Conservation (phyloP, 2,329 filamentous ascomycete genomes). For the Hypoxylon sp. region DNA sequence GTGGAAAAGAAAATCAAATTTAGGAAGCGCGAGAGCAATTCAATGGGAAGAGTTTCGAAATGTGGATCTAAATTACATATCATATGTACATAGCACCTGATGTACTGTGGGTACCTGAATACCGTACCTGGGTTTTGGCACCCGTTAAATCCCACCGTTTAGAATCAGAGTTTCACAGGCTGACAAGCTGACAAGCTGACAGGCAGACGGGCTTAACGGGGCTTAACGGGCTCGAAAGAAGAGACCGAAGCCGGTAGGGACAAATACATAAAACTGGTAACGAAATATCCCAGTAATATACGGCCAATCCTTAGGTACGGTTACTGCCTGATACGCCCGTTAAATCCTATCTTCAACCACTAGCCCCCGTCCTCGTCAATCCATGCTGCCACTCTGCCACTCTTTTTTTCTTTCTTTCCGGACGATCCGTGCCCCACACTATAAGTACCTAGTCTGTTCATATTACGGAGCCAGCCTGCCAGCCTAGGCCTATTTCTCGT, state of each 20-base stretch:
- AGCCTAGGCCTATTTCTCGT: constrained; percentile 14
- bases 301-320: constrained; percentile 20
- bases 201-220: background rate
- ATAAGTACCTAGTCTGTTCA: constrained; percentile 12
- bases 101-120: constrained; percentile 12
- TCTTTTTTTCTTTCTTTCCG: constrained; percentile 37
- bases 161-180: background rate
- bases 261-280: background rate
- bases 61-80: constrained; percentile 39
- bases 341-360: constrained; percentile 8
- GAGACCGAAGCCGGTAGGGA: background rate
- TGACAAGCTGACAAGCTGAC: too few species aligned
- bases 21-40: constrained; percentile 37
- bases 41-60: constrained; percentile 32
- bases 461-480: constrained; percentile 27
- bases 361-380: constrained; percentile 5
- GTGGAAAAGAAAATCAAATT: constrained; percentile 38
- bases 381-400: constrained; percentile 21
- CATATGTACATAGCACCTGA: too few species aligned
- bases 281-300: constrained; percentile 23
- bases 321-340: background rate
- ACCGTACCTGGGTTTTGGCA: constrained; percentile 13
- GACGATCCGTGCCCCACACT: constrained; percentile 41
- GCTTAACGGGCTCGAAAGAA: background rate
- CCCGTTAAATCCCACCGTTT: constrained; percentile 4